Evolutionary conservation across 164 flowering plant genomes (phyloP), one percentile per base, ranked within the genome.

Genomic region (Akebia trifoliata): DNA sequence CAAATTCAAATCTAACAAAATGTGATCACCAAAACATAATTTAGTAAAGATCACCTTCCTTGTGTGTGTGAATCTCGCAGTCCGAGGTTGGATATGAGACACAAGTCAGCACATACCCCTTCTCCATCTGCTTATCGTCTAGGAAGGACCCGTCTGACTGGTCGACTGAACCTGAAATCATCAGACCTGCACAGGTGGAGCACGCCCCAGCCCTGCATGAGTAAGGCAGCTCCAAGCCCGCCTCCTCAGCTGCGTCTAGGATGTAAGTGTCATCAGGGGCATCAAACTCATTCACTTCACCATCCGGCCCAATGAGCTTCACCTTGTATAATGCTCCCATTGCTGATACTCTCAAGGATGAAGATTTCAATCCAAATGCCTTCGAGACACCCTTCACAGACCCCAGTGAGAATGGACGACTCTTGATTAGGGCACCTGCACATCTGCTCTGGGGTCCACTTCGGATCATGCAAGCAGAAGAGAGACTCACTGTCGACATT

Each of bases 171-270:
- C 95, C 91, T 0, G 66, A 35, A 8, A 22, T 76, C 31, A 83
- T 40, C 65, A 76, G 62, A 48, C 95, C 95, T 0, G 89, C 91
- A 63, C 95, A 87, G 30, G 89, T 81, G 2, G 86, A 85, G 73
- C 95, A 87, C 0, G 95, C 85, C 11, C 91, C 91, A 8, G 87
- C 95, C 68, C 87, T 67, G 83, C 95, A 87, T 0, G 86, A 83
- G 64, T 87, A 87, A 0, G 95, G 95, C 50, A 85, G 63, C 31
- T 81, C 95, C 26, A 82, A n/a, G 20, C 89, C 95, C 0, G 85
- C 95, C 3, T 37, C 38, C 72, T 84, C 89, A 9, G 87, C 91
- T 24, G 95, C 62, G 39, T 87, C 91, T 7, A 87, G 69, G 54
- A 87, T 83, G 78, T 78, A 82, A 4, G 50, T 20, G 55, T 84